Base-by-base conservation (phyloP, 768 basidiomycete genomes). In the Udeniomyces megalosporus region DNA sequence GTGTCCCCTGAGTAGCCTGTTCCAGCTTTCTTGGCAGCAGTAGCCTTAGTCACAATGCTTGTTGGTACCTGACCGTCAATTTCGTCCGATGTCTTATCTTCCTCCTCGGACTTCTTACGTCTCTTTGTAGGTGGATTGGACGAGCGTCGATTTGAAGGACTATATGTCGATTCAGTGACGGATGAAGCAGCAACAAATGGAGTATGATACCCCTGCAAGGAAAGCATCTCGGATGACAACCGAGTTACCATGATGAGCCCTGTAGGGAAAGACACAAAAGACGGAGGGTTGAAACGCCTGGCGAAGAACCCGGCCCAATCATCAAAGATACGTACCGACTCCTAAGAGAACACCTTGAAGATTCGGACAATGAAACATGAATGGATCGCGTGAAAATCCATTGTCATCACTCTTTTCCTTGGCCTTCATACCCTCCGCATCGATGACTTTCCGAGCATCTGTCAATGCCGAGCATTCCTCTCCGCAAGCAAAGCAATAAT, bases 331-430 rank as follows among this genome's bases (percentile, higher is more conserved):
- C 48, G 93, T 79, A 10, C 92, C 91, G 44, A 93, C 79, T n/a
- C 91, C 92, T 5, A 96, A 77, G 66, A 95, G 83, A 15, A 88
- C 81, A 44, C 91, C 92, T 74, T 74, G 73, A 6, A 93, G 71
- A 69, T 88, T 86, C 6, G 87, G 80, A 73, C 91, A 95, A 74
- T 95, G 91, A 70, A 92, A 88, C 62, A 93, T 74, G 14, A 79
- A 78, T 59, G 81, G 79, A 49, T 81, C 42, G 63, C 73, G 10
- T 71, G 52, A 29, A 14, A 15, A 22, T 47, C 42, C 60, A 24
- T 45, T 35, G 1, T 45, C 17, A 29, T 44, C 52, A 32, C 73
- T 73, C 67, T 75, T 80, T 53, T 76, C 75, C 28, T 73, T 58
- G n/a, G 54, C 68, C 42, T 78, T 76, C 44, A 54, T 56, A 26